phyloP scores from a whole-genome alignment of 768 basidiomycete species.

The Paxillus ammoniavirescens region DNA sequence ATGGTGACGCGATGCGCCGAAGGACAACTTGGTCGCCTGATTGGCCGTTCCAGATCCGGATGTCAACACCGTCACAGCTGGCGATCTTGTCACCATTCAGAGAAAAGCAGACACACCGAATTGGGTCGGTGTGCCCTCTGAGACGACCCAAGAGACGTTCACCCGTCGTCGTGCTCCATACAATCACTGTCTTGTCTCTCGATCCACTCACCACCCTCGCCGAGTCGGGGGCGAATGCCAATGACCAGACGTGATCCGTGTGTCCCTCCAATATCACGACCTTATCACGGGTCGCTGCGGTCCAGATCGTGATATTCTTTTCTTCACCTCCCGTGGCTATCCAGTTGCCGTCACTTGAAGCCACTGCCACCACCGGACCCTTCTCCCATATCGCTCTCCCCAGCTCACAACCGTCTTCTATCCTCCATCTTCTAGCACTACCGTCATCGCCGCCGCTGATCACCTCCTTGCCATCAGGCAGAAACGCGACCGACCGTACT shows the following conservation, averaged over 20 bases:
- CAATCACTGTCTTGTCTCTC: neutral
- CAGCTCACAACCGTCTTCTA: too few species aligned
- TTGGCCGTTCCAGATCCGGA: neutral
- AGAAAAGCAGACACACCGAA: neutral
- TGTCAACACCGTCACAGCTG: neutral
- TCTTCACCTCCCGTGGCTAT: too few species aligned
- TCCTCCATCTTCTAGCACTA: too few species aligned
- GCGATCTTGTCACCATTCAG: neutral
- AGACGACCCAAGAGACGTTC: neutral
- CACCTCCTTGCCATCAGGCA: too few species aligned
- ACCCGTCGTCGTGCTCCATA: neutral
- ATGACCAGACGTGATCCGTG: neutral
- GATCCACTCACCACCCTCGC: too few species aligned
- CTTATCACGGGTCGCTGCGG: neutral
- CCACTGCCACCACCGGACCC: too few species aligned
- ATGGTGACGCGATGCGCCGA: neutral
- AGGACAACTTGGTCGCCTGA: neutral
- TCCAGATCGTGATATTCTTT: too few species aligned
- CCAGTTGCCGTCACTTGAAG: neutral
- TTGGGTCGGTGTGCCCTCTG: neutral
- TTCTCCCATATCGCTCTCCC: too few species aligned
- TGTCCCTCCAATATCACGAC: neutral
- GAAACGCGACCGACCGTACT: too few species aligned
- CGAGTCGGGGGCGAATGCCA: too few species aligned
- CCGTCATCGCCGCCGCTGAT: too few species aligned